Evolutionary conservation across 257 asterid genomes (phyloP).

Genomic region (Solanum chiquidenum): DNA sequence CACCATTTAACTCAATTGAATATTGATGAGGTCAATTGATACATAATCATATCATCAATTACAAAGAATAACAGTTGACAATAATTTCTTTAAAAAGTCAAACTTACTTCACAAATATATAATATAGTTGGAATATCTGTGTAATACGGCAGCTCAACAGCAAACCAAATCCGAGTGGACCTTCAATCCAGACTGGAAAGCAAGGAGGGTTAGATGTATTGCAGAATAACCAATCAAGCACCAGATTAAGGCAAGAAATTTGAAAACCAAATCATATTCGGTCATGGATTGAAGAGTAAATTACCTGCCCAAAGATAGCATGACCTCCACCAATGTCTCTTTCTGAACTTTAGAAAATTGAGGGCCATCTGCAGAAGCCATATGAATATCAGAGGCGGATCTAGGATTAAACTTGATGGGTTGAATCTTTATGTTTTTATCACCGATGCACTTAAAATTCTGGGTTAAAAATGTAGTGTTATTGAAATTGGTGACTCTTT

Average conservation of each 20-base stretch:
- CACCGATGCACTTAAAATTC: background rate
- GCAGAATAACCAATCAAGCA: conserved; percentile 6
- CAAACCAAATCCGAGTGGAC: conserved; percentile 88
- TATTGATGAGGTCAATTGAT: background rate
- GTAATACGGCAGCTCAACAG: conserved; percentile 74
- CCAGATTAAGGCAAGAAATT: conserved; percentile 6
- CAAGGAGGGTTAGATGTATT: background rate
- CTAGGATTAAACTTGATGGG: background rate
- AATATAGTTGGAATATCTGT: conserved; percentile 70
- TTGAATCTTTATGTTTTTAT: background rate
- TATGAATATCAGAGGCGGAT: background rate
- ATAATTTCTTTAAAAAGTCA: conserved; percentile 5
- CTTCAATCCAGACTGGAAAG: conserved; percentile 80
- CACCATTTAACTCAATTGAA: background rate
- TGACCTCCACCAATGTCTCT: conserved; percentile 72
- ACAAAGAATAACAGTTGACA: background rate
- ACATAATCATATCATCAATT: background rate
- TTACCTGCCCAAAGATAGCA: conserved; percentile 85
- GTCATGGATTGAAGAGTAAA: background rate
- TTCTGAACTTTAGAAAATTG: conserved; percentile 38
- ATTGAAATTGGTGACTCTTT: background rate
- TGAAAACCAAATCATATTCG: background rate
- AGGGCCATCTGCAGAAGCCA: conserved; percentile 58
- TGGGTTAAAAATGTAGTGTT: background rate
- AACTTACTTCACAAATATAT: conserved; percentile 74